Conservation (phyloP, 1,284 basidiomycete genomes). For the Cutaneotrichosporon sp. region DNA sequence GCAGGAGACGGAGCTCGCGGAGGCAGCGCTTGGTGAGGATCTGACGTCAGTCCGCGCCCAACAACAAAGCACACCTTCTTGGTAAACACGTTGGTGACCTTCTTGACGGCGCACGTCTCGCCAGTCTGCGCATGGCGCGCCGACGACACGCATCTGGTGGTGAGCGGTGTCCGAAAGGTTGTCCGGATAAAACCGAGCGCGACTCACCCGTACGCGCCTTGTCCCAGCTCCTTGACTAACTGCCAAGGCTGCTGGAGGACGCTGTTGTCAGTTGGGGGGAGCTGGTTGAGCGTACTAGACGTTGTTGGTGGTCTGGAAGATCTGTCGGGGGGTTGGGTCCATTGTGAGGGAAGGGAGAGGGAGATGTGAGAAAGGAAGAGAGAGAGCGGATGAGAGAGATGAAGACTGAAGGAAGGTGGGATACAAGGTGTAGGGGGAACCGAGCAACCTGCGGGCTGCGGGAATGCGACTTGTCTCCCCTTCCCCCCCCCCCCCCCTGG, state of each 20-base stretch:
- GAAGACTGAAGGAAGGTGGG: not conserved
- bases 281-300: conserved; percentile 48
- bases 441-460: no score
- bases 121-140: conserved; percentile 80
- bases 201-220: conserved; percentile 77
- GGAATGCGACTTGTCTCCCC: no score
- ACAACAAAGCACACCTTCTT: conserved; percentile 62
- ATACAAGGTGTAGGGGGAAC: conserved; percentile 3
- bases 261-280: conserved; percentile 34
- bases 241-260: conserved; percentile 88
- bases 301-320: conserved; percentile 52
- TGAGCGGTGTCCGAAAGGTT: not conserved
- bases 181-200: not conserved
- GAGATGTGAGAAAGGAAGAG: conserved; percentile 10
- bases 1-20: conserved; percentile 88
- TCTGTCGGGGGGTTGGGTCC: conserved; percentile 52
- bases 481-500: no score
- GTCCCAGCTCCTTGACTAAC: conserved; percentile 93
- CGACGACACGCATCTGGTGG: conserved; percentile 69
- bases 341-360: conserved; percentile 32
- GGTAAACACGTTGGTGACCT: conserved; percentile 94
- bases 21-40: conserved; percentile 94
- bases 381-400: not conserved
- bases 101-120: conserved; percentile 72
- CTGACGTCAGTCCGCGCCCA: conserved; percentile 43